Percentiles rank a stretch among this genome's conserved stretches.
Conservation (phyloP, 2,329 filamentous ascomycete species). For the Stemphylium vesicarium region DNA sequence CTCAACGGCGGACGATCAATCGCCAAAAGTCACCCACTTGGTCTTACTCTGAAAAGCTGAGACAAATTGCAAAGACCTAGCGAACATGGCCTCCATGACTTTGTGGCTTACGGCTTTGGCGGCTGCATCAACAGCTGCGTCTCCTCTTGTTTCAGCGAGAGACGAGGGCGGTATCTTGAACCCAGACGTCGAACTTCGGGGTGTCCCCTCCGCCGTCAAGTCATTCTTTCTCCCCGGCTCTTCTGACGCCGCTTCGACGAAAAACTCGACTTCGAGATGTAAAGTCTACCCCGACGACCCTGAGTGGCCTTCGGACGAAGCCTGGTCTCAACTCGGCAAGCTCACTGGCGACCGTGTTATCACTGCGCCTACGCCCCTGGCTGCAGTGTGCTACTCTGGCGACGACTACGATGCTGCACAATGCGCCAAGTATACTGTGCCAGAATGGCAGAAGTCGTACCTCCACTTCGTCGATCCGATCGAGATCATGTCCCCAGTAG, state of each 20-base stretch:
- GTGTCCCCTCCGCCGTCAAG: constrained; percentile 24
- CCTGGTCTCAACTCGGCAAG: constrained; percentile 57
- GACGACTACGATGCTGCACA: constrained; percentile 36
- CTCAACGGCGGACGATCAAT: constrained; percentile 13
- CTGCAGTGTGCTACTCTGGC: constrained; percentile 43
- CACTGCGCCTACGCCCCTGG: constrained; percentile 35
- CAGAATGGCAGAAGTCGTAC: constrained; percentile 43
- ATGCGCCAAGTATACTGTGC: constrained; percentile 36
- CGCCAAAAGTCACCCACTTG: constrained; percentile 4
- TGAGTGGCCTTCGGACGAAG: constrained; percentile 56
- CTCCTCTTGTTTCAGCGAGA: constrained; percentile 21
- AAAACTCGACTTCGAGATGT: constrained; percentile 46
- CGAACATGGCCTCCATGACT: constrained; percentile 21
- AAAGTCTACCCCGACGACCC: constrained; percentile 57
- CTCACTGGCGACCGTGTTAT: constrained; percentile 37
- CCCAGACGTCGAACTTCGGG: constrained; percentile 29
- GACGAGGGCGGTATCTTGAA: constrained; percentile 13
- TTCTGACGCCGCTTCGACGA: constrained; percentile 8
- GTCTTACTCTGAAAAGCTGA: constrained; percentile 3
- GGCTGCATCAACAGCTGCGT: constrained; percentile 29
- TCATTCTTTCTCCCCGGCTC: constrained; percentile 29
- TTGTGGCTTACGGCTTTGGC: constrained; percentile 33
- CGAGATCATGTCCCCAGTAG: constrained; percentile 48
- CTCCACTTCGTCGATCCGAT: constrained; percentile 44
- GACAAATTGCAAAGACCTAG: constrained; percentile 6